Base-by-base conservation (phyloP, 768 basidiomycete genomes). In the Leccinum uliginosum region DNA sequence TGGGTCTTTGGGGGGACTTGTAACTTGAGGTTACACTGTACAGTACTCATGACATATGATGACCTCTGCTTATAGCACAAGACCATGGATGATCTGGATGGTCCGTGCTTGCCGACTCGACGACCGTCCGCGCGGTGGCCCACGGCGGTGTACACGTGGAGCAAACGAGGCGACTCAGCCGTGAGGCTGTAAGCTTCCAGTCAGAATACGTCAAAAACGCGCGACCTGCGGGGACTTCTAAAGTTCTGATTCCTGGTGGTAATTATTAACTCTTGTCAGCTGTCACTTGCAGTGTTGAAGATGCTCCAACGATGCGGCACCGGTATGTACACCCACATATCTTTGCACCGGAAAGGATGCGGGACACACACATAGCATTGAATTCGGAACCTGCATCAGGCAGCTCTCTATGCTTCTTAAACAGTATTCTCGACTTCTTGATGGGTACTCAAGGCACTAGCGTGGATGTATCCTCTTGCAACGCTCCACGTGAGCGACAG, bases 1-100 rank as follows among this genome's bases (percentile, higher is more conserved):
- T 26, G 58, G 49, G 32, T 53, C 56, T 61, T 54, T 53, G 56
- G 45, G 29, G n/a, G 29, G 40, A 52, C 51, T 59, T 43, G 45
- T 40, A 30, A 58, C 48, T 56, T 59, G 35, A 47, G 47, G 50
- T 45, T 27, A 50, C 60, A 61, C 56, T 73, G 67, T 73, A 71
- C 45, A 72, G 58, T 71, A 71, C 50, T 55, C 60, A 67, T 43
- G 50, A 52, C 52, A 55, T 57, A 59, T 59, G 62, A 54, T 38
- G 30, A 52, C 30, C 32, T 63, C 51, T 53, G 51, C 21, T 61
- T 44, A 14, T 23, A 11, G 43, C n/a, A 52, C 51, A 44, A 12
- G 21, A 4, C 44, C 12, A 21, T 43, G 11, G 19, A 5, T 17
- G 14, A 40, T 17, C 21, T 43, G 47, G 15, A 10, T 21, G n/a